Evolutionary conservation across 2,329 filamentous ascomycete species (phyloP), one percentile per base, ranked within the genome.

Genomic region (Rutstroemia sp.): DNA sequence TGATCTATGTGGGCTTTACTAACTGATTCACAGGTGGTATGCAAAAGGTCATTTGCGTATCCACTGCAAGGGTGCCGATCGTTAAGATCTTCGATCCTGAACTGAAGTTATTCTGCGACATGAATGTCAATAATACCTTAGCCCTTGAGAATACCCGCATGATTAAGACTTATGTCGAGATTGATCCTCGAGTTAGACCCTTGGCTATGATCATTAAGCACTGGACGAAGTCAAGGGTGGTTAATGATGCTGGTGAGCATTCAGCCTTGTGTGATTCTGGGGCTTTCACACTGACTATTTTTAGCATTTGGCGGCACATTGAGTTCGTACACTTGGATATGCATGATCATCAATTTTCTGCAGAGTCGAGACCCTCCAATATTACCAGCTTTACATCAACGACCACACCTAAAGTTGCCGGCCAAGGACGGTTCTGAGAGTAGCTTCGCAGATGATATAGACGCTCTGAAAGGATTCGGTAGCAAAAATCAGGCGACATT

Each of bases 311-410:
- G 94, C 60, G 92, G 90, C 57, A 99, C 94, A 6, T 78, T 99
- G 58, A 97, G 92, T 72, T 99, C 94, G 17, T 99, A 99, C 70
- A 96, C 94, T 21, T 99, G 94, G 94, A 97, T 97, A 69, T 99
- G 94, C 72, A 83, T 99, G 78, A 95, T 97, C 63, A 87, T 99
- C 69, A 95, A 91, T 64, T 99, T 97, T 68, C 79, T 99, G 25
- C 94, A 99, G 73, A 87, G 90, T 51, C 84, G 91, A 65, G 80
- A 87, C 58, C 88, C 90, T 16, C 88, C 92, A 0, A 82, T 99
- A 54, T 73, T 99, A 21, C 94, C 94, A 4, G 84, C 88, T 16
- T 77, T 99, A 37, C 94, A 97, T 69, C 86, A 91, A 67, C 79
- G 82, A 21, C 78, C 82, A 4, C 79, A 86, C 63, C 76, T 84